phyloP scores from a whole-genome alignment of 129 eudicot genomes.

The Ambrosia trifida region DNA sequence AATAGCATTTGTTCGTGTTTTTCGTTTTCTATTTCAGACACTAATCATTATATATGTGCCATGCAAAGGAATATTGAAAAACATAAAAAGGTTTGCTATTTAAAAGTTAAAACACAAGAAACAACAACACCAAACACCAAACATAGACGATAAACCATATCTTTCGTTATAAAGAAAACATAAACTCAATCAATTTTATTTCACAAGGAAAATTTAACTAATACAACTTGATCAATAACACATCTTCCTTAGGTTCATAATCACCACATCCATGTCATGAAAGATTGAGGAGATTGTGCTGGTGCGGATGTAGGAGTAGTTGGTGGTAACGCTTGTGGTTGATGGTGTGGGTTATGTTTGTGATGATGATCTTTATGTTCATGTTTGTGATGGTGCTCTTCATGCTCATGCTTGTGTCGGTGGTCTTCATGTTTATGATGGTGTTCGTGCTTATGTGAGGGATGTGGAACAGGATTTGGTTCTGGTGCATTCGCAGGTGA shows the following conservation, averaged over 20 bases:
- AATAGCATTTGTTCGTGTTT: too few species aligned
- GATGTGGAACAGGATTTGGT: constrained; percentile 23
- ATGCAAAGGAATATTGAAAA: too few species aligned
- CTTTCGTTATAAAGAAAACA: background rate
- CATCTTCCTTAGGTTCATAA: background rate
- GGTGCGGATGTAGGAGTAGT: constrained; percentile 17
- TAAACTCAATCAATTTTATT: constrained; percentile 2
- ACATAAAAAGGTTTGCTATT: too few species aligned
- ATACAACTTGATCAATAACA: background rate
- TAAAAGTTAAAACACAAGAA: background rate
- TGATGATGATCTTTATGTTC: constrained; percentile 32
- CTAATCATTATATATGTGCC: too few species aligned
- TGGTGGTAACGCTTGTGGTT: constrained; percentile 25
- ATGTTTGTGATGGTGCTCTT: constrained; percentile 18
- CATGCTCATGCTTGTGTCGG: constrained; percentile 12
- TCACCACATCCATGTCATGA: constrained; percentile 3
- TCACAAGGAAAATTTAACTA: background rate
- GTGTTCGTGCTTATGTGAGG: constrained; percentile 25
- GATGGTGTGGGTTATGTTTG: constrained; percentile 23
- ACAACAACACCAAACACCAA: constrained; percentile 8
- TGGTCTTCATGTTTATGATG: constrained; percentile 15
- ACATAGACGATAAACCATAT: background rate
- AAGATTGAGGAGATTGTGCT: constrained; percentile 1
- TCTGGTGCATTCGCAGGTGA: constrained; percentile 26
- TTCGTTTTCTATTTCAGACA: too few species aligned